phyloP scores from a whole-genome alignment of 2,329 filamentous ascomycete genomes.

The Penicillium hesseltinei region DNA sequence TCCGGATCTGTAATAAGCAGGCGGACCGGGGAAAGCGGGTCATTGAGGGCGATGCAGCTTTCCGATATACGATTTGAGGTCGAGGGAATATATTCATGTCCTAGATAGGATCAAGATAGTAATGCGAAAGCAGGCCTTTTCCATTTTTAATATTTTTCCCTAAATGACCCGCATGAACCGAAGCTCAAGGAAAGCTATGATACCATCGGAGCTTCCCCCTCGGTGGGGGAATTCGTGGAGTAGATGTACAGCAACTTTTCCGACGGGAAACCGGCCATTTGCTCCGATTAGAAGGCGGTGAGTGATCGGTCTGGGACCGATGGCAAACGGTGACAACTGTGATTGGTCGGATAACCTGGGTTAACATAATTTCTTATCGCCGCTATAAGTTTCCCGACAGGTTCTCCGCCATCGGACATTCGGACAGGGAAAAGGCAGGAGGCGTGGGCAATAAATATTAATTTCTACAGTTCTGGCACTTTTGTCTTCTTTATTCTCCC shows the following conservation, averaged over 20 bases:
- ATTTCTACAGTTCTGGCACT: background rate
- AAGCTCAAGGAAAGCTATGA: background rate
- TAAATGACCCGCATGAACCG: background rate
- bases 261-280: constrained; percentile 17
- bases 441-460: constrained; percentile 6
- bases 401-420: constrained; percentile 8
- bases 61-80: constrained; percentile 38
- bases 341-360: background rate
- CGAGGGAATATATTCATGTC: background rate
- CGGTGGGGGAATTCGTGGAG: constrained; percentile 4
- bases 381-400: constrained; percentile 2
- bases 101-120: background rate
- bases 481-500: constrained; percentile 5
- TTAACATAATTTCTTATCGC: constrained; percentile 4
- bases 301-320: background rate
- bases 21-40: constrained; percentile 35
- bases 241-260: constrained; percentile 11
- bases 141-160: background rate
- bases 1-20: constrained; percentile 34
- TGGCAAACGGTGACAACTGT: background rate
- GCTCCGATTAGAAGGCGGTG: background rate
- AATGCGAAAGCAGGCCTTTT: background rate
- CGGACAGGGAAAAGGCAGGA: constrained; percentile 5
- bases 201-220: background rate
- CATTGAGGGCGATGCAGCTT: constrained; percentile 36